Evolutionary conservation across 2,329 filamentous ascomycete genomes (phyloP), one percentile per base, ranked within the genome.

Genomic region (Penicillium sp.): DNA sequence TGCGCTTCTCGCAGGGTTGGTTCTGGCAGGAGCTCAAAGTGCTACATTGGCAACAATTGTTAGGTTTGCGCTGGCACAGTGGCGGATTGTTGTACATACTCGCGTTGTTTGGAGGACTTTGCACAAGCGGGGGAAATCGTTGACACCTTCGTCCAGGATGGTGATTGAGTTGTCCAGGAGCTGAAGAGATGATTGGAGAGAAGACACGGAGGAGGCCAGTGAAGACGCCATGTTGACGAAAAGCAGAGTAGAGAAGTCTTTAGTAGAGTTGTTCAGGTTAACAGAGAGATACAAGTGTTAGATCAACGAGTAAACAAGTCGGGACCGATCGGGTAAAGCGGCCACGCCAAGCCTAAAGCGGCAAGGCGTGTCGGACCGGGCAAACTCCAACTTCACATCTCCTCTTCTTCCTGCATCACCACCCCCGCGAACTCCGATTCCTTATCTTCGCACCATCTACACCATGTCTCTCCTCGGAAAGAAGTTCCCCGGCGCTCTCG

Each of bases 1-100:
- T 97, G 93, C 31, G 93, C 93, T 61, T 88, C 84, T 60, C 88
- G 87, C 45, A 97, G 85, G 51, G 90, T 90, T 13, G 89, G 86
- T 72, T 96, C 91, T 16, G 92, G 91, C 66, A 96, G 90, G 43
- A 96, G 87, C 74, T 97, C 93, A 77, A 96, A 97, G 78, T 96
- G 93, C 88, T 96, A 67, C 55, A 42, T 43, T 23, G 16, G 31
- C 14, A 14, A 46, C 29, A 25, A 47, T 35, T 25, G 33, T 50
- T n/a, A 16, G 26, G 26, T 45, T 37, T 42, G 4, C 3, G 14
- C 44, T 25, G 2, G 26, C 45, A 11, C 11, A 19, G 16, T 13
- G 23, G 29, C 23, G n/a, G 11, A 21, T 4, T 33, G 14, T 26
- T 9, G 26, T 45, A 62, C 80, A 49, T 80, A 87, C 85, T 63